A percentile compares a stretch with the other conserved stretches of the same genome.
These are phyloP conservation scores for Arachis stenosperma DNA, from an alignment of 306 rosid genomes.

Conservation along the genomic window DNA sequence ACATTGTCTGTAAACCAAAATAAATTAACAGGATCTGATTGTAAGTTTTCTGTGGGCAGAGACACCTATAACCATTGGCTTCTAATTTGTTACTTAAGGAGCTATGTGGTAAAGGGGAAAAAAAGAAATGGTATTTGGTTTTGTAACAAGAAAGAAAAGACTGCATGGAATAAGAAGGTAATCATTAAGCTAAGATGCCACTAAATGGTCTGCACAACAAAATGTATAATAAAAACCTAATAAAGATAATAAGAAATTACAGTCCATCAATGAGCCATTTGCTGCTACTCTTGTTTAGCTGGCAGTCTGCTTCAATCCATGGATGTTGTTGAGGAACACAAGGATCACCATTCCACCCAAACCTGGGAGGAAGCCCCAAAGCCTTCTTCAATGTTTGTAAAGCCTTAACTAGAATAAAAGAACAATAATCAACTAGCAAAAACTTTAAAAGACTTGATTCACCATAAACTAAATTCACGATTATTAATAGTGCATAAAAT, in stretches of 20 bases:
- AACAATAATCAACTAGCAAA: constrained; percentile 37
- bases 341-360: constrained; percentile 70
- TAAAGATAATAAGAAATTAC: constrained; percentile 57
- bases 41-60: constrained; percentile 16
- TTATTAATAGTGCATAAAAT: no score
- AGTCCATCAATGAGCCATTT: constrained; percentile 95
- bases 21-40: not conserved
- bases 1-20: not conserved
- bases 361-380: constrained; percentile 85
- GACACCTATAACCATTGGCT: no score
- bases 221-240: constrained; percentile 30
- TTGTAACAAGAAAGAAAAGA: constrained; percentile 22
- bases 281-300: constrained; percentile 56
- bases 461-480: not conserved
- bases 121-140: constrained; percentile 17
- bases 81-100: no score
- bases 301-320: constrained; percentile 94
- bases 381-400: constrained; percentile 71
- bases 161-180: constrained; percentile 6
- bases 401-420: constrained; percentile 73
- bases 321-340: constrained; percentile 84
- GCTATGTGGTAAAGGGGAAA: not conserved
- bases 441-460: constrained; percentile 26
- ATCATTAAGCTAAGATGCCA: constrained; percentile 25
- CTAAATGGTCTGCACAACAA: constrained; percentile 23